A percentile compares a stretch with the other conserved stretches of the same genome.
Evolutionary conservation across 176 grass and related monocot genomes (phyloP).

Genomic region (Eragrostis nindensis): DNA sequence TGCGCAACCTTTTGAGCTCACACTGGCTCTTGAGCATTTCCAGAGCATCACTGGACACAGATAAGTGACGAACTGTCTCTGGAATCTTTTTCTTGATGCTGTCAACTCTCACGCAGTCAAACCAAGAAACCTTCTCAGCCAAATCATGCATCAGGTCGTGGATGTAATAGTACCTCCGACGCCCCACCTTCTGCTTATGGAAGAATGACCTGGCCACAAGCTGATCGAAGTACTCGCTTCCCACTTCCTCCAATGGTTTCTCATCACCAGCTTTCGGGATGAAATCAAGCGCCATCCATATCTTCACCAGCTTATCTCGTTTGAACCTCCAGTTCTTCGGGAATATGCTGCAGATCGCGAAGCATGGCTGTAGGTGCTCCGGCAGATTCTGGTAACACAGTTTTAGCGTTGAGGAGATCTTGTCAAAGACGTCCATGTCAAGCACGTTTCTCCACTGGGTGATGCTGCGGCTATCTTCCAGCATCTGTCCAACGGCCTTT

Average conservation of each 20-base stretch:
- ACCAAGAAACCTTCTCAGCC: constrained; percentile 30
- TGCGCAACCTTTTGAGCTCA: constrained; percentile 39
- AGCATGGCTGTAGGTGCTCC: constrained; percentile 47
- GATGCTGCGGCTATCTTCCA: neutral
- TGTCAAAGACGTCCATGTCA: constrained; percentile 14
- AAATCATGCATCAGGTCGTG: constrained; percentile 61
- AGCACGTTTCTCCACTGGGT: constrained; percentile 24
- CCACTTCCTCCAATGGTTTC: constrained; percentile 25
- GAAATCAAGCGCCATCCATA: constrained; percentile 63
- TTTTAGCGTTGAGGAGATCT: constrained; percentile 13
- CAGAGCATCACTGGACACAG: constrained; percentile 37
- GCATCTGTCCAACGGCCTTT: constrained; percentile 32
- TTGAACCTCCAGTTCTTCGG: constrained; percentile 42
- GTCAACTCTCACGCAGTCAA: constrained; percentile 46
- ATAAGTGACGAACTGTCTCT: constrained; percentile 40
- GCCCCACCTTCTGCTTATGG: constrained; percentile 28
- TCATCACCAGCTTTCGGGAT: neutral
- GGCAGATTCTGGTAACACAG: constrained; percentile 46
- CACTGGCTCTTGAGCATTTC: neutral
- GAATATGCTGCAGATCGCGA: constrained; percentile 57
- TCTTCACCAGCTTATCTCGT: constrained; percentile 43
- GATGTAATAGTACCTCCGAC: constrained; percentile 46
- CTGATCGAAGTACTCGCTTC: constrained; percentile 44
- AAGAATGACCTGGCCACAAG: constrained; percentile 44
- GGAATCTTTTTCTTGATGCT: constrained; percentile 5